These are phyloP conservation scores for Rhizomucor pusillus DNA, from an alignment of 371 early-diverging fungal species.

Conservation along the genomic window DNA sequence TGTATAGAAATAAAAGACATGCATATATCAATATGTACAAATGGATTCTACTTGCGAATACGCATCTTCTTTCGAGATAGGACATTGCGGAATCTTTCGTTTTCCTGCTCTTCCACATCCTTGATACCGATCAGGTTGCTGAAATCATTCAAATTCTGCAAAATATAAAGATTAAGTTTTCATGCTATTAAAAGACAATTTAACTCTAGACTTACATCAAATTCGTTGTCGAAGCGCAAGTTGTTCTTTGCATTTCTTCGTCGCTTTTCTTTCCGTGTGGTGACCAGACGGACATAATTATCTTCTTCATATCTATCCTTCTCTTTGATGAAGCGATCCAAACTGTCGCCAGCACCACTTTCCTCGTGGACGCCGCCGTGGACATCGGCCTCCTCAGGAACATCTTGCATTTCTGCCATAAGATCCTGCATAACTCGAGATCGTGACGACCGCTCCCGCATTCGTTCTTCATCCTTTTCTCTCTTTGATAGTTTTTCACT, in stretches of 20 bases:
- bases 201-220: slow-evolving; percentile 55
- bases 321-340: slow-evolving; percentile 60
- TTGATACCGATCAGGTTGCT: slow-evolving; percentile 60
- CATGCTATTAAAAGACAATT: no score
- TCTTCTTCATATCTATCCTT: slow-evolving; percentile 86
- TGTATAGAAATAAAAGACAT: slow-evolving; percentile 1
- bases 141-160: slow-evolving; percentile 71
- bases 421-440: slow-evolving; percentile 90
- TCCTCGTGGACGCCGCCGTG: slow-evolving; percentile 66
- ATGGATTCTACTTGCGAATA: no score
- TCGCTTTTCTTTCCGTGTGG: slow-evolving; percentile 77
- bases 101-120: slow-evolving; percentile 53
- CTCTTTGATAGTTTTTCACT: slow-evolving; percentile 47
- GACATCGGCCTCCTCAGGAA: slow-evolving; percentile 82
- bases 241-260: slow-evolving; percentile 58
- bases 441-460: slow-evolving; percentile 71
- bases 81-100: slow-evolving; percentile 51
- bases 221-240: slow-evolving; percentile 80
- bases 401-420: slow-evolving; percentile 78
- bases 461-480: slow-evolving; percentile 62
- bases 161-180: slow-evolving; percentile 1
- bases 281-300: slow-evolving; percentile 79
- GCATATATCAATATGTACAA: not conserved
- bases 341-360: slow-evolving; percentile 47
- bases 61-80: slow-evolving; percentile 35